A percentile compares a stretch with the other conserved stretches of the same genome.
These are phyloP conservation scores for Laetiporus sulphureus DNA, from an alignment of 1,284 basidiomycete species.

Conservation along the genomic window DNA sequence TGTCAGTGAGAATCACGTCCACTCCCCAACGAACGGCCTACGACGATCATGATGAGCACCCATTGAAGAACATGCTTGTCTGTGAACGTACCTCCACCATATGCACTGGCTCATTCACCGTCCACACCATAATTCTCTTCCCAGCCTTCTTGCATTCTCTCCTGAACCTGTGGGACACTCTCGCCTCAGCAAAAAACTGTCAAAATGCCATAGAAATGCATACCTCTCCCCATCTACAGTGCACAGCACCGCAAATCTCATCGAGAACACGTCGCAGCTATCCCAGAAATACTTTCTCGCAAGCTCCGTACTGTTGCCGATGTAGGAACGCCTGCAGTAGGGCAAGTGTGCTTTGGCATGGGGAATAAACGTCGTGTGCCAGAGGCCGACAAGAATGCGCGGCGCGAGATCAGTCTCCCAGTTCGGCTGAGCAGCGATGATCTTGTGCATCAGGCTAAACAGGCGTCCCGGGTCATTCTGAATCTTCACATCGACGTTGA, in stretches of 20 bases:
- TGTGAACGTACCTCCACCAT: slow-evolving; percentile 79
- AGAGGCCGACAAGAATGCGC: slow-evolving; percentile 83
- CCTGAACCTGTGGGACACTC: slow-evolving; percentile 60
- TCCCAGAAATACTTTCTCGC: slow-evolving; percentile 91
- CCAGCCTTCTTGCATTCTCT: slow-evolving; percentile 71
- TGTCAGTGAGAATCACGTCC: slow-evolving; percentile 86
- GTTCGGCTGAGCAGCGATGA: slow-evolving; percentile 62
- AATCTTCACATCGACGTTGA: slow-evolving; percentile 93
- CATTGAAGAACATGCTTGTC: slow-evolving; percentile 4
- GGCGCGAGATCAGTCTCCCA: slow-evolving; percentile 85
- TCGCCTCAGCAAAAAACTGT: too few species aligned
- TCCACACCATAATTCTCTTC: slow-evolving; percentile 95
- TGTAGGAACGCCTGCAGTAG: slow-evolving; percentile 82
- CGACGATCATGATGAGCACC: slow-evolving; percentile 5
- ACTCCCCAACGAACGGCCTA: slow-evolving; percentile 89
- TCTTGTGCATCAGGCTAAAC: slow-evolving; percentile 79
- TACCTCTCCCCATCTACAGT: slow-evolving; percentile 65
- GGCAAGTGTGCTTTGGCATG: slow-evolving; percentile 75
- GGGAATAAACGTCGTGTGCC: slow-evolving; percentile 89
- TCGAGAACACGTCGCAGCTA: slow-evolving; percentile 83
- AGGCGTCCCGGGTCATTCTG: slow-evolving; percentile 87
- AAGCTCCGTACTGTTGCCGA: slow-evolving; percentile 64
- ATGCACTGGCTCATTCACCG: slow-evolving; percentile 85
- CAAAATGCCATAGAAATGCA: slow-evolving; percentile 27
- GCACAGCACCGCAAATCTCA: slow-evolving; percentile 75